Evolutionary conservation across 2,329 filamentous ascomycete species (phyloP), one percentile per base, ranked within the genome.

Genomic region (Zarea fungicola): DNA sequence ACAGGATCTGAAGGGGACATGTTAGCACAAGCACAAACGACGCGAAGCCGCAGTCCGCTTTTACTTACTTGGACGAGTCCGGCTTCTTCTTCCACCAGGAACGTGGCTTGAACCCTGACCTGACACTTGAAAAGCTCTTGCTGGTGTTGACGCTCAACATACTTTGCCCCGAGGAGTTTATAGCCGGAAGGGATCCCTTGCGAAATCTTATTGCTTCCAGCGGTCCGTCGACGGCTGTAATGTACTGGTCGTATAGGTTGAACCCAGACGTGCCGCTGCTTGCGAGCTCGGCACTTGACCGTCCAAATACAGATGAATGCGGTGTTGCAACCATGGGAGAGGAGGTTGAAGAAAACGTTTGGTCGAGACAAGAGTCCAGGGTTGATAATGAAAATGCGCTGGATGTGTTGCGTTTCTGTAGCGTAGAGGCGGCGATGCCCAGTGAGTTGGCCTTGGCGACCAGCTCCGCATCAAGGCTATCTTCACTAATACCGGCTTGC

Each of bases 161-260:
- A 53, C 71, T 74, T 41, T 66, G 65, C 8, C 67, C 55, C 3
- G 67, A 57, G 18, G 57, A 50, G 19, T 62, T 59, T n/a, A 61
- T 52, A 1, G 57, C 59, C 9, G 61, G 50, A 6, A 63, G 57
- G 4, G 65, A 60, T 2, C 62, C 53, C 50, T 64, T 66, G 46
- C 65, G 55, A 36, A 71, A 65, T 48, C 69, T 73, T 40, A 69
- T 65, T 51, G 73, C 71, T 53, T 68, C 65, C 29, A 71, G 61
- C 32, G 67, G 67, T 6, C 69, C 67, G 48, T 73, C 68, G 25
- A 75, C 54, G 35, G 74, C 65, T 16, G 68, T 61, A 31, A 80
- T 56, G 51, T 77, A 79, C 52, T 66, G 71, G 26, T 81, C 76
- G 55, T 80, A 81, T 25, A 71, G 68, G 6, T 68, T 64, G 54